Percentiles rank a stretch among this genome's conserved stretches.
These are phyloP conservation scores for Xerocomus potaroensis DNA, from an alignment of 768 basidiomycete species.

Conservation along the genomic window DNA sequence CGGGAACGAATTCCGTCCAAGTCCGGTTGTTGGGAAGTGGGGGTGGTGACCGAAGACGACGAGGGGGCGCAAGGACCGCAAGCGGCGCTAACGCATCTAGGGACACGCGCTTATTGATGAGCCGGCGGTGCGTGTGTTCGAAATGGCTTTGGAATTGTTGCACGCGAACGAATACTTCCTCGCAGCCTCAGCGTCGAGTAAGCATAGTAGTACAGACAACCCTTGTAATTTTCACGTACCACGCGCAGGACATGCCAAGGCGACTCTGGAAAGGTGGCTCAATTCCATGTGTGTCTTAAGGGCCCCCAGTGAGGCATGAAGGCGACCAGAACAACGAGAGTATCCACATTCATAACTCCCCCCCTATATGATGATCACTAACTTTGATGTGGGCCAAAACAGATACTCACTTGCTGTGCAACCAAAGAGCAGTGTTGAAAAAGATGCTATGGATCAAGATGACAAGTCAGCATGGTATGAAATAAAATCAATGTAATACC, in stretches of 20 bases:
- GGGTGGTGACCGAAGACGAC: constrained; percentile 14
- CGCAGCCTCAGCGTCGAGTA: constrained; percentile 15
- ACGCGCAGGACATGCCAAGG: constrained; percentile 23
- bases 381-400: not conserved
- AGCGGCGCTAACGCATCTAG: constrained; percentile 16
- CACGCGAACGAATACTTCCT: constrained; percentile 21
- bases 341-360: constrained; percentile 24
- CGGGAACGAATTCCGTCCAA: not conserved
- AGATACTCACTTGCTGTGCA: constrained; percentile 8
- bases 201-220: not conserved
- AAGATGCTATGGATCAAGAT: constrained; percentile 20
- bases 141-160: constrained; percentile 26
- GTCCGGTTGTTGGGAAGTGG: constrained; percentile 7
- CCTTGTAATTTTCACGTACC: constrained; percentile 16
- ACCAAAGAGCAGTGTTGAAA: constrained; percentile 22
- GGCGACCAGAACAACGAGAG: constrained; percentile 27
- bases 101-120: constrained; percentile 13
- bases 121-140: constrained; percentile 16
- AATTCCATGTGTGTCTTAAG: constrained; percentile 27
- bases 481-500: not conserved
- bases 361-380: constrained; percentile 15
- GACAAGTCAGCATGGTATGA: not conserved
- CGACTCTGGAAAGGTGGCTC: constrained; percentile 28
- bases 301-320: constrained; percentile 16
- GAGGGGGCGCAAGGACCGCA: constrained; percentile 17